Evolutionary conservation across 129 eudicot species (phyloP).

Genomic region (Glebionis coronaria): DNA sequence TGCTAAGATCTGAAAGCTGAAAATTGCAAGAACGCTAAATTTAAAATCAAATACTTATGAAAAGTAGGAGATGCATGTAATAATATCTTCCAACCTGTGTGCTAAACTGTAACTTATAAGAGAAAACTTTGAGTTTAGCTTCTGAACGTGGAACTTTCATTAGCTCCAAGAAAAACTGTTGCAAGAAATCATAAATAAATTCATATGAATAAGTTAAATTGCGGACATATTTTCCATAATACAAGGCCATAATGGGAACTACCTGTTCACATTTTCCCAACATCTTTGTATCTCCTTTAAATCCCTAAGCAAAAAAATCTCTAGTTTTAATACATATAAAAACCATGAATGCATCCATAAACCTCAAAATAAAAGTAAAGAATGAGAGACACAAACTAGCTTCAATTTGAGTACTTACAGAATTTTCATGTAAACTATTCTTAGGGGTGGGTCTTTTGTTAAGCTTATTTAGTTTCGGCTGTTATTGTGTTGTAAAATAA

Average conservation of each 20-base stretch:
- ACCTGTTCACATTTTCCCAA: slow-evolving; percentile 94
- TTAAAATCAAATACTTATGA: background rate
- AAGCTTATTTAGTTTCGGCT: no score
- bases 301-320: slow-evolving; percentile 50
- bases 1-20: slow-evolving; percentile 78
- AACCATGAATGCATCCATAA: slow-evolving; percentile 7
- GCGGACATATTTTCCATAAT: slow-evolving; percentile 1
- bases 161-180: slow-evolving; percentile 80
- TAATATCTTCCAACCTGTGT: slow-evolving; percentile 55
- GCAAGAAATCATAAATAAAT: slow-evolving; percentile 17
- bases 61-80: slow-evolving; percentile 9
- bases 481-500: no score
- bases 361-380: background rate
- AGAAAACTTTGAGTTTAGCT: slow-evolving; percentile 77
- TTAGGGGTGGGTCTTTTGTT: no score
- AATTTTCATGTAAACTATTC: no score
- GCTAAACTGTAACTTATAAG: slow-evolving; percentile 77
- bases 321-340: slow-evolving; percentile 18
- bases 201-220: slow-evolving; percentile 1
- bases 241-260: slow-evolving; percentile 11
- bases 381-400: background rate
- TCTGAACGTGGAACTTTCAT: slow-evolving; percentile 91
- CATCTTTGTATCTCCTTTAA: slow-evolving; percentile 63
- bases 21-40: slow-evolving; percentile 10
- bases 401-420: background rate